phyloP scores from a whole-genome alignment of 371 early-diverging fungal genomes.

The Capniomyces stellatus region DNA sequence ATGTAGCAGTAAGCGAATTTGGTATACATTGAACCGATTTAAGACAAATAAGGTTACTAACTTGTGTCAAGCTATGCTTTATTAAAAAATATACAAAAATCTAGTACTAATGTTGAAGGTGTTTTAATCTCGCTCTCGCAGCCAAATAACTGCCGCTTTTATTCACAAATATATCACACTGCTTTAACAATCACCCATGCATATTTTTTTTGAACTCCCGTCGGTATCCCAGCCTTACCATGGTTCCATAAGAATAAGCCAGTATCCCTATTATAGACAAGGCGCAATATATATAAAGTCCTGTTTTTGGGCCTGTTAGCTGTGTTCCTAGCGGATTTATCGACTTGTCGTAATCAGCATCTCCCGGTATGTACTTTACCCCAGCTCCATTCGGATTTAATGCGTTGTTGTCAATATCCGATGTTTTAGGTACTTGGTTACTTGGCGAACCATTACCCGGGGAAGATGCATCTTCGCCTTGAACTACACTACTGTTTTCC shows the following conservation, averaged over 20 bases:
- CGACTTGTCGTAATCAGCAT: slow-evolving; percentile 15
- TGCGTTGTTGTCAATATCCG: neutral
- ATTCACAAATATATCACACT: too few relatives aligned
- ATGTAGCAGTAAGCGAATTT: too few relatives aligned
- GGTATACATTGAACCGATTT: too few relatives aligned
- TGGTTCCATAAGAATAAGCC: slow-evolving; percentile 13
- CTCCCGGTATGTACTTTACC: slow-evolving; percentile 16
- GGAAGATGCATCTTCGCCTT: neutral
- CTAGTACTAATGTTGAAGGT: too few relatives aligned
- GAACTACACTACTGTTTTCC: too few relatives aligned
- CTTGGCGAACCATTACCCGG: neutral
- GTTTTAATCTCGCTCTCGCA: too few relatives aligned
- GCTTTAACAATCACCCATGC: too few relatives aligned
- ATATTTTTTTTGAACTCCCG: slow-evolving; percentile 7
- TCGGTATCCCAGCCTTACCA: slow-evolving; percentile 10
- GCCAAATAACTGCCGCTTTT: too few relatives aligned
- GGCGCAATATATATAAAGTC: slow-evolving; percentile 13
- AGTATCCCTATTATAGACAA: slow-evolving; percentile 15
- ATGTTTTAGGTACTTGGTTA: neutral
- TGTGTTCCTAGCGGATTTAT: slow-evolving; percentile 14
- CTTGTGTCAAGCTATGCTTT: too few relatives aligned
- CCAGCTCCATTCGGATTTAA: neutral
- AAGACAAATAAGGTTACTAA: too few relatives aligned
- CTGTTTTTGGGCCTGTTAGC: slow-evolving; percentile 13
- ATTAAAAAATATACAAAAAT: too few relatives aligned